A percentile compares a stretch with the other conserved stretches of the same genome.
Evolutionary conservation across 2,329 filamentous ascomycete genomes (phyloP).

Genomic region (Neonectria neomacrospora): DNA sequence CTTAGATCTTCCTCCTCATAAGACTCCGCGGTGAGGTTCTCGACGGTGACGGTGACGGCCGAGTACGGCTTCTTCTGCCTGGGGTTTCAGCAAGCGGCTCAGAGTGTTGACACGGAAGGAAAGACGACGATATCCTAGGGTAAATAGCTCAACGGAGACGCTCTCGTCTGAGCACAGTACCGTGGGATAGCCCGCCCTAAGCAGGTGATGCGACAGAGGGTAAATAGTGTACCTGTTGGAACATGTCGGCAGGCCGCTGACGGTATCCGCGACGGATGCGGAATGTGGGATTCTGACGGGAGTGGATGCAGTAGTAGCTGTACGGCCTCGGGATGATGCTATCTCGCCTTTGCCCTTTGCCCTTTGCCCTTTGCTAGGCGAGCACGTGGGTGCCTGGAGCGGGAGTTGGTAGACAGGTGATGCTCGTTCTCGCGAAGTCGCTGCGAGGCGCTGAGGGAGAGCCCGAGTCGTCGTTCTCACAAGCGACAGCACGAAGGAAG

Average conservation of each 20-base stretch:
- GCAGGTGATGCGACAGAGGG: background rate
- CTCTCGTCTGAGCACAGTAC: conserved; percentile 1
- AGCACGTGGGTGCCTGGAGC: conserved; percentile 18
- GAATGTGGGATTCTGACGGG: background rate
- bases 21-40: conserved; percentile 87
- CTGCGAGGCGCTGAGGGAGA: background rate
- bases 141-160: conserved; percentile 33
- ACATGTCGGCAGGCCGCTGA: conserved; percentile 39
- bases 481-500: background rate
- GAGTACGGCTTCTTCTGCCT: conserved; percentile 80
- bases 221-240: conserved; percentile 43
- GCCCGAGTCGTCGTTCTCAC: background rate
- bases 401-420: conserved; percentile 19
- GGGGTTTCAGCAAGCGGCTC: conserved; percentile 1
- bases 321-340: conserved; percentile 29
- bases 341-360: conserved; percentile 32
- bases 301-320: conserved; percentile 9
- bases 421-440: background rate
- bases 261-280: background rate
- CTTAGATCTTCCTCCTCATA: conserved; percentile 92
- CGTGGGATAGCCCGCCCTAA: background rate
- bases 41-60: conserved; percentile 91
- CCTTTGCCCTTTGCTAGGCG: conserved; percentile 20
- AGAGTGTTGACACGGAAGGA: background rate
- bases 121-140: background rate